Conservation (phyloP, 768 basidiomycete species). For the Megacollybia marginata region DNA sequence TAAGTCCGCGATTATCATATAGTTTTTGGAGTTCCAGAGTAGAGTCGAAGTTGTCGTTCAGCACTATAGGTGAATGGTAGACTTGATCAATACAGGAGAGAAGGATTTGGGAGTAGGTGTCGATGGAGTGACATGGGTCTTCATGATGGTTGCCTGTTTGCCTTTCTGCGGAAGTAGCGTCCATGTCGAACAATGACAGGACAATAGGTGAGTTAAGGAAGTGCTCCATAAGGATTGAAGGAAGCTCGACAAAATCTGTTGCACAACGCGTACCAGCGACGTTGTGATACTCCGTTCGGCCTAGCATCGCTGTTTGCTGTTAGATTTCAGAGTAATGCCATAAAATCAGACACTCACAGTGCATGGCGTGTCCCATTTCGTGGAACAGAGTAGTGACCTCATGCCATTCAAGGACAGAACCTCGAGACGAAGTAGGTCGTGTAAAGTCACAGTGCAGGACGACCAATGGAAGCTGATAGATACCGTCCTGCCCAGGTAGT, state of each 20-base stretch:
- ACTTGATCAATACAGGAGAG: conserved; percentile 84
- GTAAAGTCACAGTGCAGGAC: conserved; percentile 88
- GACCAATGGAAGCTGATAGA: conserved; percentile 85
- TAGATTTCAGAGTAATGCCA: neutral
- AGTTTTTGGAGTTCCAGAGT: conserved; percentile 58
- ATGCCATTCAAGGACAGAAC: conserved; percentile 81
- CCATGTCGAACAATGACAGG: conserved; percentile 65
- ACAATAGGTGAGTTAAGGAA: conserved; percentile 84
- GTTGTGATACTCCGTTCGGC: conserved; percentile 94
- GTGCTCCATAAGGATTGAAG: conserved; percentile 98
- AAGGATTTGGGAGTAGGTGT: conserved; percentile 86
- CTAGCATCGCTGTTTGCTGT: conserved; percentile 78
- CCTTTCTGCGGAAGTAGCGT: conserved; percentile 35
- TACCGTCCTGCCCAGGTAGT: conserved; percentile 55
- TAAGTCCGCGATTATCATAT: conserved; percentile 62
- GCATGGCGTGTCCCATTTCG: conserved; percentile 99
- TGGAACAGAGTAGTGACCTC: conserved; percentile 94
- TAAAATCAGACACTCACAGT: conserved; percentile 61
- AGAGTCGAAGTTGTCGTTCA: conserved; percentile 59
- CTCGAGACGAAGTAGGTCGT: conserved; percentile 46
- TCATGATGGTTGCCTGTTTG: conserved; percentile 60
- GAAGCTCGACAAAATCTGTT: conserved; percentile 96
- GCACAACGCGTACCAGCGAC: conserved; percentile 96
- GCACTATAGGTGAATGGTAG: conserved; percentile 71
- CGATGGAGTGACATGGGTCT: conserved; percentile 76